Evolutionary conservation across 441 rosid species (phyloP), one percentile per base, ranked within the genome.

Genomic region (Raphanus hybrid): DNA sequence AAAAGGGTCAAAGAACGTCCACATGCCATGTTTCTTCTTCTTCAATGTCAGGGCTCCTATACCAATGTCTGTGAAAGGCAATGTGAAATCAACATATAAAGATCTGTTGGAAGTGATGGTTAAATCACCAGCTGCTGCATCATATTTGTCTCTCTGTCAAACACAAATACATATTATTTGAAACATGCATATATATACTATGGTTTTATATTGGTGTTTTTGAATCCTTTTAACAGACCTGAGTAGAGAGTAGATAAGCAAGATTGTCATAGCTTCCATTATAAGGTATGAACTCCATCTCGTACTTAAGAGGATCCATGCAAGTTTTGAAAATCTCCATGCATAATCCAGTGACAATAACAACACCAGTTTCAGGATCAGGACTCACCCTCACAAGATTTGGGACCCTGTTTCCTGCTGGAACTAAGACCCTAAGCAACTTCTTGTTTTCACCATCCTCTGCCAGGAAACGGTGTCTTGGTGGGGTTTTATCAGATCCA

Each of bases 81-180:
- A 66, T 0, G 84, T 83, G 70, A 87, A 87, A 69, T 87, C 86
- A 3, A 83, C 86, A 9, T 73, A 76, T 2, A 9, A 11, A n/a
- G 85, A 79, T 74, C 90, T 72, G 78, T 68, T 67, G 3, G 78
- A 73, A 9, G 79, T 78, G 14, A 87, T 82, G 27, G 86, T 84
- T 9, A 76, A 76, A n/a, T 87, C 91, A 3, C 89, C 89, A 20
- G 84, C 84, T 3, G 67, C 87, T 37, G 77, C 88, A 59, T 87
- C 87, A 11, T 72, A 82, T 1, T 75, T 75, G 76, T 82, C 45
- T 1, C 63, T 71, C 75, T 78, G 69, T 29, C 48, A 39, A 43
- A 7, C 23, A 18, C 10, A 55, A 41, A 55, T 29, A 69, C 6
- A 57, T 26, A 16, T 37, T 39, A 39, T 10, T 23, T 23, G 26